Base-by-base conservation (phyloP, 1,139 yeast species). In the Suhomyces chickasaworum region DNA sequence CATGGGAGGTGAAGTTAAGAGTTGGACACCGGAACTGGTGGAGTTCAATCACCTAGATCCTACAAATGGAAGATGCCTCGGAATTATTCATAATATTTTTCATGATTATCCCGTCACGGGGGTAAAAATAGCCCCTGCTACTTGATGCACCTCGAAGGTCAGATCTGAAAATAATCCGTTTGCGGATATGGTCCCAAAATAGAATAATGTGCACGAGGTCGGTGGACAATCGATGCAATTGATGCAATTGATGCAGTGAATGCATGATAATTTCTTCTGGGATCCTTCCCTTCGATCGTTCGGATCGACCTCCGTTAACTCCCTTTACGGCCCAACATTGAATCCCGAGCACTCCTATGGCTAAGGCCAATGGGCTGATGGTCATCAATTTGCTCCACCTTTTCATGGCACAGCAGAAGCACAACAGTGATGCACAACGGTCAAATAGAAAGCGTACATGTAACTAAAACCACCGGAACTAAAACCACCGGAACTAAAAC, bases 111-210 rank as follows among this genome's bases (percentile, higher is more conserved):
- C 37, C 37, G 37, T 22, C 29, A 35, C 37, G 17, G n/a, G 18
- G 37, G 29, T 15, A 35, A 9, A 22, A 13, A 35, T 35, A 21
- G 29, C 37, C 29, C 37, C 37, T 35, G 37, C 37, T n/a, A 35
- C 29, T 15, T 35, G 18, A 21, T 35, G 37, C 18, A 35, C 20
- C 37, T 18, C 25, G 37, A 35, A 13, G 37, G 25, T 22, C 23
- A 22, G 37, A 35, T 35, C 37, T 35, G 29, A 35, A 35, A 35
- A 35, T 35, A 35, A 21, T 35, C 37, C 17, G n/a, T 35, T 21
- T 35, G 37, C 27, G 25, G 29, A 15, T 13, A 23, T 15, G 18
- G 17, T 5, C 32, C 32, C 32, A 29, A 29, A 29, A 29, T 29
- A 29, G 32, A 29, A 29, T 15, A 13, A 13, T 13, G 10, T 6